Percentiles rank a stretch among this genome's conserved stretches.
Evolutionary conservation across 202 grass and related monocot species (phyloP).

Genomic region (Bolboschoenoplectus hybrid): DNA sequence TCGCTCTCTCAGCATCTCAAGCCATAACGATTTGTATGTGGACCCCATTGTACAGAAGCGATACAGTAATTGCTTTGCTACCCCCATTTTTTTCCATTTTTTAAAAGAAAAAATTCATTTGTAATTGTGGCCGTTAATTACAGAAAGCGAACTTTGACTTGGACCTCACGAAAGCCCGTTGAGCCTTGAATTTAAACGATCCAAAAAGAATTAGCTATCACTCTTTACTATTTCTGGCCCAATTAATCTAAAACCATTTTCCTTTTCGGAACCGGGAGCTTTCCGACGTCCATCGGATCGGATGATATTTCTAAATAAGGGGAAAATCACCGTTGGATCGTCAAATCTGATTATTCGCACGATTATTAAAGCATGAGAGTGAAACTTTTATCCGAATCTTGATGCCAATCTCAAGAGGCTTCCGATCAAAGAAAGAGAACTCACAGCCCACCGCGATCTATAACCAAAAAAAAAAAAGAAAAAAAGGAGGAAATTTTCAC

Average conservation of each 20-base stretch:
- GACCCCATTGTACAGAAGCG: neutral
- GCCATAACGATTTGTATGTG: slow-evolving; percentile 16
- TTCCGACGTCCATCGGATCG: no score
- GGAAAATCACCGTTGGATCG: no score
- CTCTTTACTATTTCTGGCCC: neutral
- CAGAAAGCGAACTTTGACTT: neutral
- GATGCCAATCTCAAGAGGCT: neutral
- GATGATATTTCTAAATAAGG: no score
- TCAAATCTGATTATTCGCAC: no score
- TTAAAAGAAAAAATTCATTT: neutral
- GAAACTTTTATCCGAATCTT: no score
- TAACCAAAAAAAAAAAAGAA: neutral
- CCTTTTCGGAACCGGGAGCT: neutral
- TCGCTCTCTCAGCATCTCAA: neutral
- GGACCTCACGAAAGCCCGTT: neutral
- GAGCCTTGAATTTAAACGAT: neutral
- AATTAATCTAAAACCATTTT: neutral
- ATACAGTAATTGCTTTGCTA: neutral
- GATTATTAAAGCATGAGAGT: no score
- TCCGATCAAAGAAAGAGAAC: neutral
- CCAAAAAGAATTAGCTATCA: neutral
- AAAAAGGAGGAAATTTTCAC: neutral
- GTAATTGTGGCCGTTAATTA: neutral
- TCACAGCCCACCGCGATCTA: neutral
- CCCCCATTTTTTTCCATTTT: neutral